phyloP scores from a whole-genome alignment of 2,329 filamentous ascomycete genomes.

The Lasiodiplodia hormozganensis region DNA sequence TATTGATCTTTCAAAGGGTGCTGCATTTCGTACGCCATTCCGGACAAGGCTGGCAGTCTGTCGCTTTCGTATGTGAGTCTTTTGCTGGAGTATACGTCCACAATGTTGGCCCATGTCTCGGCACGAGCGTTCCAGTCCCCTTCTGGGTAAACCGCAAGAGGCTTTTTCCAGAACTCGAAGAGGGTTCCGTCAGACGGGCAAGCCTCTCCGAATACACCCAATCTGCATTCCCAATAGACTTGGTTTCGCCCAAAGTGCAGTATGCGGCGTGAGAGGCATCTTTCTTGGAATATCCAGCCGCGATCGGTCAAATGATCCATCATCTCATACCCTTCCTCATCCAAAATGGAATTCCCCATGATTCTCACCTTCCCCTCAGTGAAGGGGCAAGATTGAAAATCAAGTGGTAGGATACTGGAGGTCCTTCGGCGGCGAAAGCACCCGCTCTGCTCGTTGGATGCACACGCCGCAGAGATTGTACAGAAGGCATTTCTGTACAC shows the following conservation, averaged over 20 bases:
- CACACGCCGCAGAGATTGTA: background rate
- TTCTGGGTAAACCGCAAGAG: too few species aligned
- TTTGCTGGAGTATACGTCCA: background rate
- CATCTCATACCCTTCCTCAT: background rate
- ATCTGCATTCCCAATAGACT: constrained; percentile 18
- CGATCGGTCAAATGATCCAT: background rate
- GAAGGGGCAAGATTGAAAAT: background rate
- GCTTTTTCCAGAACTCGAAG: too few species aligned
- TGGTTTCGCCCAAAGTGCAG: constrained; percentile 6
- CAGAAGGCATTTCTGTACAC: background rate
- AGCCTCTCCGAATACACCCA: background rate
- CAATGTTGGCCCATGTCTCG: background rate
- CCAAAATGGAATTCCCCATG: too few species aligned
- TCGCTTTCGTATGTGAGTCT: background rate
- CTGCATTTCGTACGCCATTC: background rate
- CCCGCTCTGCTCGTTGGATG: background rate
- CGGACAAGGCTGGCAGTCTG: background rate
- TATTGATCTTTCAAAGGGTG: background rate
- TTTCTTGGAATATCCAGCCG: constrained; percentile 24
- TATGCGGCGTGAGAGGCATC: constrained; percentile 1
- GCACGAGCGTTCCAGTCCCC: too few species aligned
- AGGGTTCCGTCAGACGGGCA: background rate
- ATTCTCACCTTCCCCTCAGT: too few species aligned
- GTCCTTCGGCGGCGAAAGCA: background rate
- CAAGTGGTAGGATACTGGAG: background rate